Evolutionary conservation across 2,329 filamentous ascomycete species (phyloP).

Genomic region (Pseudogymnoascus sp.): DNA sequence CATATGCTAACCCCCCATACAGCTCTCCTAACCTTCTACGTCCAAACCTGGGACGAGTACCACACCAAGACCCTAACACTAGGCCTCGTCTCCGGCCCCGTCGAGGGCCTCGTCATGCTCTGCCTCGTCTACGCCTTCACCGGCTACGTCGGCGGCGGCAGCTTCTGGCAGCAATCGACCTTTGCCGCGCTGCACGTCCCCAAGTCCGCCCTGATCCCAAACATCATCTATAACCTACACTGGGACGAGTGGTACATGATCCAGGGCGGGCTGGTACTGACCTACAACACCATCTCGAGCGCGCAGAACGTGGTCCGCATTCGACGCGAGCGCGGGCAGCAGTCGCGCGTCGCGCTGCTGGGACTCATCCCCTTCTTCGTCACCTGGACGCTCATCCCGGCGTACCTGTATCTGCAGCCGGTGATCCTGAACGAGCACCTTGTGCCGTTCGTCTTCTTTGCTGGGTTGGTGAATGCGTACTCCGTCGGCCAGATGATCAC

Average conservation of each 20-base stretch:
- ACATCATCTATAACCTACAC: conserved; percentile 66
- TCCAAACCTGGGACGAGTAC: conserved; percentile 99
- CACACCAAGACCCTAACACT: conserved; percentile 94
- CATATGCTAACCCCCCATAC: conserved; percentile 12
- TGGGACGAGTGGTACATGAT: conserved; percentile 93
- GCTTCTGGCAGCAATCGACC: conserved; percentile 83
- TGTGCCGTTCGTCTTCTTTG: conserved; percentile 83
- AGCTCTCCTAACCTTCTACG: conserved; percentile 92
- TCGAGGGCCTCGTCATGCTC: conserved; percentile 86
- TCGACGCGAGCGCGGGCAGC: conserved; percentile 66
- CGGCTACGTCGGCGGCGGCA: conserved; percentile 75
- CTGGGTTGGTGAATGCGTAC: conserved; percentile 87
- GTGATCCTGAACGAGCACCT: conserved; percentile 74
- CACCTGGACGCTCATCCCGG: conserved; percentile 68
- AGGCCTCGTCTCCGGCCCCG: conserved; percentile 85
- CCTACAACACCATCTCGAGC: conserved; percentile 59
- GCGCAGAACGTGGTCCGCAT: conserved; percentile 78
- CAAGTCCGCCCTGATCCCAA: conserved; percentile 56
- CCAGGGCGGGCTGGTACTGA: conserved; percentile 73
- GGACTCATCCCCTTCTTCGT: conserved; percentile 76
- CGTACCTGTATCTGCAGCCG: conserved; percentile 80
- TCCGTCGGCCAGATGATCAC: conserved; percentile 94
- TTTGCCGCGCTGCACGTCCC: conserved; percentile 71
- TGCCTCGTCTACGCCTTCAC: conserved; percentile 77
- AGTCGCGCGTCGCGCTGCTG: conserved; percentile 65